A percentile compares a stretch with the other conserved stretches of the same genome.
These are phyloP conservation scores for Moelleriella libera DNA, from an alignment of 2,329 filamentous ascomycete species.

Conservation along the genomic window DNA sequence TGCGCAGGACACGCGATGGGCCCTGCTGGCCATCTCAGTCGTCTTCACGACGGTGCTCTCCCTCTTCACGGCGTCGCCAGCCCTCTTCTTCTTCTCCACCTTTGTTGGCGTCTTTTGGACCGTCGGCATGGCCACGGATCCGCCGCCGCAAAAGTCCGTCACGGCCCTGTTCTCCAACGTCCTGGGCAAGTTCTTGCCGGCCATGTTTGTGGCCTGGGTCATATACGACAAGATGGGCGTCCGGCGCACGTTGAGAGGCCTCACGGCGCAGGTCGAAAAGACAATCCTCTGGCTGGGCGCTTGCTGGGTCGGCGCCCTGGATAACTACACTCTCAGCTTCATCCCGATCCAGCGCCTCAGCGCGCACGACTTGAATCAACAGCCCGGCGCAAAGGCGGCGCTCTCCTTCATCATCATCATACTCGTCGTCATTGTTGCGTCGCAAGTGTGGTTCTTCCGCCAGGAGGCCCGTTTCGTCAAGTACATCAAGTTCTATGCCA, in stretches of 20 bases:
- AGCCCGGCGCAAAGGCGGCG: conserved; percentile 78
- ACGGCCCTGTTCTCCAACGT: conserved; percentile 63
- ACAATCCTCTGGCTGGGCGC: conserved; percentile 79
- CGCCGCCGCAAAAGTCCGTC: conserved; percentile 54
- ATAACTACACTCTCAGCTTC: conserved; percentile 89
- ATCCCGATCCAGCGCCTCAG: conserved; percentile 92
- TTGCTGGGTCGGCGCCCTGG: conserved; percentile 81
- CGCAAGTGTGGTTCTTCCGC: conserved; percentile 76
- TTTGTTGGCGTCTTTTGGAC: conserved; percentile 82
- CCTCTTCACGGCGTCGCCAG: conserved; percentile 65
- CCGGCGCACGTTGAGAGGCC: conserved; percentile 51
- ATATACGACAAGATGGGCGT: conserved; percentile 76
- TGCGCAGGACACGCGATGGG: conserved; percentile 71
- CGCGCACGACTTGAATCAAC: conserved; percentile 71
- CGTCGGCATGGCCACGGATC: conserved; percentile 79
- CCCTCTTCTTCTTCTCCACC: conserved; percentile 70
- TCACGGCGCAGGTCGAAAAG: conserved; percentile 80
- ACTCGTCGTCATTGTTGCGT: conserved; percentile 52
- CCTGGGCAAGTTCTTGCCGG: conserved; percentile 71
- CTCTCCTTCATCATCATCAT: conserved; percentile 63
- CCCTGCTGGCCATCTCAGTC: conserved; percentile 66
- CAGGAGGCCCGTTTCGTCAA: conserved; percentile 67
- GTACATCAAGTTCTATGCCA: conserved; percentile 64
- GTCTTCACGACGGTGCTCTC: conserved; percentile 67
- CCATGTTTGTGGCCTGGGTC: conserved; percentile 75